phyloP scores from a whole-genome alignment of 2,329 filamentous ascomycete genomes.

The Diaporthe caulivora region DNA sequence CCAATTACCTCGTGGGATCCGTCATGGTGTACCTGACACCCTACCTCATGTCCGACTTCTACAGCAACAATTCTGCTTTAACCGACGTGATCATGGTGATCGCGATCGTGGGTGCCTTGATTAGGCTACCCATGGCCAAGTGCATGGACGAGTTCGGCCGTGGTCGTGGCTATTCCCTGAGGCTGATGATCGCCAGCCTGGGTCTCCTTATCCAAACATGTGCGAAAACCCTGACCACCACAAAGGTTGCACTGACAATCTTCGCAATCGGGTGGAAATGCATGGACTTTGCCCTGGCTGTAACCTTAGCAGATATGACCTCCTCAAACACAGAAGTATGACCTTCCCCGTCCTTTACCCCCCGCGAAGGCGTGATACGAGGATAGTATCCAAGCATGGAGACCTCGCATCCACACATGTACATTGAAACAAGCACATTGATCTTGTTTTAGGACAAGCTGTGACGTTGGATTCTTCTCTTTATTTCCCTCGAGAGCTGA shows the following conservation, averaged over 20 bases:
- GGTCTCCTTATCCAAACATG: neutral
- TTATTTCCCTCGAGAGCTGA: neutral
- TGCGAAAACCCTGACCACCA: neutral
- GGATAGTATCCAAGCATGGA: neutral
- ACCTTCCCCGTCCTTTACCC: neutral
- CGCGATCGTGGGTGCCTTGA: neutral
- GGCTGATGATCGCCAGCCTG: neutral
- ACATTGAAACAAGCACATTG: neutral
- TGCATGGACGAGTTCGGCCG: neutral
- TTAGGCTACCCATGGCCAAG: neutral
- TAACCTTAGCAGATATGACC: conserved; percentile 4
- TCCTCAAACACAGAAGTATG: conserved; percentile 17
- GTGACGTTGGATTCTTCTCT: neutral
- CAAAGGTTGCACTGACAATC: neutral
- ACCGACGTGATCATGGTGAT: neutral
- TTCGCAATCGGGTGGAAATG: neutral
- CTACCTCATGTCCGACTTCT: neutral
- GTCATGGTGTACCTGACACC: neutral
- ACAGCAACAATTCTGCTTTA: neutral
- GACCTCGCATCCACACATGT: neutral
- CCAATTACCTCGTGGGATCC: neutral
- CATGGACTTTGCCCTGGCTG: neutral
- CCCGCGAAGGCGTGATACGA: neutral
- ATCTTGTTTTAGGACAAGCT: neutral
- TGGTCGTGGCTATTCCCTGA: neutral